phyloP scores from a whole-genome alignment of 176 grass and related monocot species.

The Triticum timopheevii region DNA sequence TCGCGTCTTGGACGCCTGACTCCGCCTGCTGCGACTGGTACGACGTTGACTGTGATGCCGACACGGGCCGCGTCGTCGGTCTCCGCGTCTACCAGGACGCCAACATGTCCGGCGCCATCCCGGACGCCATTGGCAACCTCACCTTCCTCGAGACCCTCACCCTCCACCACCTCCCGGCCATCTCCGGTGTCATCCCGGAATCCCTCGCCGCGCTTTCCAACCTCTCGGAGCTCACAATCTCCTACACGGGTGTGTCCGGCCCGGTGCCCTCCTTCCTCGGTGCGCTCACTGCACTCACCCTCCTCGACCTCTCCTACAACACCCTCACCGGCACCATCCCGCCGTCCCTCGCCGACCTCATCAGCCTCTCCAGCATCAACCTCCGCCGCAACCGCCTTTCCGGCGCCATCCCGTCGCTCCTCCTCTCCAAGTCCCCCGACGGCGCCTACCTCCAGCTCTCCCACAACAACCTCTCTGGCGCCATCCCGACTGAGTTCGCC shows the following conservation, averaged over 20 bases:
- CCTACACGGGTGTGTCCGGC: constrained; percentile 49
- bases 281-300: neutral
- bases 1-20: constrained; percentile 43
- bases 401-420: constrained; percentile 30
- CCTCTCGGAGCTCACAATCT: constrained; percentile 55
- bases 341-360: constrained; percentile 11
- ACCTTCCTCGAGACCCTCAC: constrained; percentile 31
- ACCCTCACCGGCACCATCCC: constrained; percentile 55
- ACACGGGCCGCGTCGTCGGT: constrained; percentile 37
- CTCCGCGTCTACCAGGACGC: constrained; percentile 41
- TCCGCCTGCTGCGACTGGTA: constrained; percentile 57
- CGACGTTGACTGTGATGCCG: constrained; percentile 43
- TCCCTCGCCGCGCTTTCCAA: constrained; percentile 27
- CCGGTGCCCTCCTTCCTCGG: constrained; percentile 44
- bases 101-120: constrained; percentile 51
- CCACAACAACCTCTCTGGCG: constrained; percentile 61
- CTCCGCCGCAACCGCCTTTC: constrained; percentile 69
- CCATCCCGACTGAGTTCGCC: constrained; percentile 47
- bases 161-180: constrained; percentile 46
- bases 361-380: constrained; percentile 33
- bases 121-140: constrained; percentile 53
- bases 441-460: constrained; percentile 15
- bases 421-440: neutral
- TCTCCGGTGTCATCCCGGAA: constrained; percentile 46
- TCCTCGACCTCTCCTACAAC: constrained; percentile 68